phyloP scores from a whole-genome alignment of 2,329 filamentous ascomycete species.

The Aurifilum marmelostoma region DNA sequence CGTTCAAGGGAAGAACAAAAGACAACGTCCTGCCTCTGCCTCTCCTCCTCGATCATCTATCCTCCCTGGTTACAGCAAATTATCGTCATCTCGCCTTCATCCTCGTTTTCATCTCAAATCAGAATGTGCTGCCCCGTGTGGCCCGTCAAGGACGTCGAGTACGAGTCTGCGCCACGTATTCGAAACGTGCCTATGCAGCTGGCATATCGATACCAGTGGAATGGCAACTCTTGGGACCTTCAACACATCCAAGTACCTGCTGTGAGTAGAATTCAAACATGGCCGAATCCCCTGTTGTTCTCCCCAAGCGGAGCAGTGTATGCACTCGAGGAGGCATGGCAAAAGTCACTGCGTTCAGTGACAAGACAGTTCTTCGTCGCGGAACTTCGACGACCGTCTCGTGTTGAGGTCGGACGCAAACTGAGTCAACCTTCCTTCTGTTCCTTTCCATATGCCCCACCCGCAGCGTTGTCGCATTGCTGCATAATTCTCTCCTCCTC shows the following conservation, averaged over 20 bases:
- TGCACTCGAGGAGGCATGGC: not conserved
- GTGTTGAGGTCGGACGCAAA: not conserved
- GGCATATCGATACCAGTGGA: slow-evolving; percentile 47
- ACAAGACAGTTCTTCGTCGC: not conserved
- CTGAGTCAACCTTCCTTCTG: not conserved
- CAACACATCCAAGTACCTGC: slow-evolving; percentile 35
- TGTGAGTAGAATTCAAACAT: no score
- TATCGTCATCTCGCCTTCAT: not conserved
- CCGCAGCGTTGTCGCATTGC: not conserved
- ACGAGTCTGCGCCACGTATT: slow-evolving; percentile 47
- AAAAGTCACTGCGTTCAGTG: not conserved
- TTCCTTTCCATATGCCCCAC: not conserved
- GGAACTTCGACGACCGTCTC: not conserved
- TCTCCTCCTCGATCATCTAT: not conserved
- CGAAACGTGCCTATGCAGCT: slow-evolving; percentile 28
- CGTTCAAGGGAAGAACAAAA: not conserved
- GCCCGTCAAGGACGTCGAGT: slow-evolving; percentile 50
- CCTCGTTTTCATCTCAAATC: not conserved
- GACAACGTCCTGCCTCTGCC: no score
- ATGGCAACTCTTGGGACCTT: slow-evolving; percentile 42
- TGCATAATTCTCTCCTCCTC: not conserved
- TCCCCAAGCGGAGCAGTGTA: not conserved
- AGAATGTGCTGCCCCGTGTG: slow-evolving; percentile 59
- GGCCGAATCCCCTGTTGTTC: not conserved
- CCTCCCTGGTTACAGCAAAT: no score